Evolutionary conservation across 1,284 basidiomycete species (phyloP), one percentile per base, ranked within the genome.

Genomic region (Cryptococcus sp.): DNA sequence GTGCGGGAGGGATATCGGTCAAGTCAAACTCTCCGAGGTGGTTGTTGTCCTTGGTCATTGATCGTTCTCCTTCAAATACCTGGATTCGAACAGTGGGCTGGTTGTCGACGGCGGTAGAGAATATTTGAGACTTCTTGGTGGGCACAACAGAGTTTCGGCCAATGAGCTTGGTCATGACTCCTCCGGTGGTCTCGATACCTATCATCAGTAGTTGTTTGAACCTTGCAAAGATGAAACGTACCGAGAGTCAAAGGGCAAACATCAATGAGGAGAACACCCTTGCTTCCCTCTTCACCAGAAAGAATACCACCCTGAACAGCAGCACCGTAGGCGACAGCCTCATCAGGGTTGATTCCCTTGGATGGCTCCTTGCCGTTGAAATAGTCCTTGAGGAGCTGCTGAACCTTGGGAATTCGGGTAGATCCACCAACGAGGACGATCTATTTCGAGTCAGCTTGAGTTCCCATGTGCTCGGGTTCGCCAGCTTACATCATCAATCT

Each of bases 361-460:
- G 89, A 90, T 68, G 87, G 89, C 80, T 92, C 89, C 81, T 91
- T 91, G 78, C 94, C 93, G 77, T 92, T 92, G 85, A 98, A 98
- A 84, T 92, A 96, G 80, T 98, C 93, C 56, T 90, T 93, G 73
- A 98, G 83, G 70, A 98, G 87, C 70, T 93, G 87, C 74, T 97
- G 93, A 60, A 97, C 91, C 82, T 94, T 96, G 76, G 93, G 93
- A 66, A 98, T 98, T 85, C 93, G 91, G 60, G 93, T 97, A 13
- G 93, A 98, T 76, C 93, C 93, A 78, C 93, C 93, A 59, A 98
- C 92, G 52, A 97, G 88, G 70, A 82, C 52, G 55, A 76, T 73
- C 69, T 70, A 32, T 7, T 25, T 18, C 23, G 14, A 31, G n/a
- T 34, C 32, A 34, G 32, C 32, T 34, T 16, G 16, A 16, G 32